A percentile compares a stretch with the other conserved stretches of the same genome.
Conservation (phyloP, 768 basidiomycete genomes). For the Leccinum disarticulatum region DNA sequence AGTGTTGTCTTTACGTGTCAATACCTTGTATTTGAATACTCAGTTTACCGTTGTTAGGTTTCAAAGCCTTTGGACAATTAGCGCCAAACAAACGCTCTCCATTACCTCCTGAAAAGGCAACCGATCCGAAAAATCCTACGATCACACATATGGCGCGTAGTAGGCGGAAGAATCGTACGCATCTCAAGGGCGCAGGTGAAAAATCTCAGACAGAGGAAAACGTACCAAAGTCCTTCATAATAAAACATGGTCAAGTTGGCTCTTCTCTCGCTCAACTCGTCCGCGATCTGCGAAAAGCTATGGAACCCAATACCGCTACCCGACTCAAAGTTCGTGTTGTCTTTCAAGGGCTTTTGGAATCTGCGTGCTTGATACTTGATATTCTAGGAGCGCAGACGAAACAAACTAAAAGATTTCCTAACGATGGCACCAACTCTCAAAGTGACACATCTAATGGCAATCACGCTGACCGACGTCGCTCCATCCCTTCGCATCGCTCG, state of each 20-base stretch:
- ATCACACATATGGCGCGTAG: slow-evolving; percentile 58
- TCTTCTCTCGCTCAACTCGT: slow-evolving; percentile 85
- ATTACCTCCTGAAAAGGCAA: slow-evolving; percentile 24
- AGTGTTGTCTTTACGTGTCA: slow-evolving; percentile 6
- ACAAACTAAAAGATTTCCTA: slow-evolving; percentile 92
- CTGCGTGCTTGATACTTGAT: slow-evolving; percentile 12
- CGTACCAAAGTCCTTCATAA: slow-evolving; percentile 89
- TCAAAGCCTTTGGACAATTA: slow-evolving; percentile 19
- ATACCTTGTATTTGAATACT: slow-evolving; percentile 8
- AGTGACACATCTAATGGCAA: slow-evolving; percentile 90
- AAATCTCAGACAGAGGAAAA: slow-evolving; percentile 35
- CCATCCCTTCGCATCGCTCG: slow-evolving; percentile 87
- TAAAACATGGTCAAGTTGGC: slow-evolving; percentile 95
- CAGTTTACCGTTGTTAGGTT: not conserved
- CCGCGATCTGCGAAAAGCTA: slow-evolving; percentile 88
- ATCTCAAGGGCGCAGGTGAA: slow-evolving; percentile 60
- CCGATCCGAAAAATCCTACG: slow-evolving; percentile 4
- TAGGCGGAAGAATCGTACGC: slow-evolving; percentile 77
- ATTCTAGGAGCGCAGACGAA: slow-evolving; percentile 80
- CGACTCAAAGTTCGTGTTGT: slow-evolving; percentile 68
- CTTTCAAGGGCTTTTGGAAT: not conserved
- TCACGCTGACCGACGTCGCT: slow-evolving; percentile 83
- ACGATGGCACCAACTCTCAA: slow-evolving; percentile 87
- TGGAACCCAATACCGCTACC: slow-evolving; percentile 97
- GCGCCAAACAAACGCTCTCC: slow-evolving; percentile 22